These are phyloP conservation scores for Entomortierella parvispora DNA, from an alignment of 192 early-diverging fungal genomes.

Conservation along the genomic window DNA sequence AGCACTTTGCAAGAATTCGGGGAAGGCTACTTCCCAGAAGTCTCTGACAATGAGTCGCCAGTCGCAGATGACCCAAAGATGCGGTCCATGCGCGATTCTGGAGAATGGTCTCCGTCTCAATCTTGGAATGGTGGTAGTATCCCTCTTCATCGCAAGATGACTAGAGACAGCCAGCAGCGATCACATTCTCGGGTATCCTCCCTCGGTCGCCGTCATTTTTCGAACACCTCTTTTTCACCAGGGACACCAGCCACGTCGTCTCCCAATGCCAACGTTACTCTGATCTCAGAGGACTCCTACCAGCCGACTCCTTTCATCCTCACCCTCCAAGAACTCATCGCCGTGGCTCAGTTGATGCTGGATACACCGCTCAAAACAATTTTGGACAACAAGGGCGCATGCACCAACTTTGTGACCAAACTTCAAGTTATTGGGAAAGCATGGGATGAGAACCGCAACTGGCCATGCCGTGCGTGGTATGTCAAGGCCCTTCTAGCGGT, in stretches of 20 bases:
- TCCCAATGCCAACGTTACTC: conserved; percentile 52
- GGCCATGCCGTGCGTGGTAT: conserved; percentile 69
- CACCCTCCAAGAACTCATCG: conserved; percentile 73
- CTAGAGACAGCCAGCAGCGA: conserved; percentile 38
- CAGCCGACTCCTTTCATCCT: conserved; percentile 66
- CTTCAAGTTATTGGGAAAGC: conserved; percentile 68
- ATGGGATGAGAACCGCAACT: conserved; percentile 73
- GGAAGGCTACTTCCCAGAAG: conserved; percentile 47
- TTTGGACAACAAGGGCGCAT: conserved; percentile 69
- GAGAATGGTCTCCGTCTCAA: conserved; percentile 47
- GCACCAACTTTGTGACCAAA: conserved; percentile 65
- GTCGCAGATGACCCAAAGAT: conserved; percentile 27
- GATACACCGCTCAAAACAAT: conserved; percentile 69
- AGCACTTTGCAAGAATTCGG: conserved; percentile 25
- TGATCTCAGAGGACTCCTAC: conserved; percentile 62
- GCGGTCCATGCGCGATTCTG: conserved; percentile 40
- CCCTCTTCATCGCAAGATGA: conserved; percentile 44
- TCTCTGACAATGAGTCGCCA: conserved; percentile 38
- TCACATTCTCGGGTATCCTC: conserved; percentile 43
- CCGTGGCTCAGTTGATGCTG: conserved; percentile 75
- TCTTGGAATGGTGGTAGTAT: conserved; percentile 53
- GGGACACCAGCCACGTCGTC: conserved; percentile 26
- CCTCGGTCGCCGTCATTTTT: conserved; percentile 28
- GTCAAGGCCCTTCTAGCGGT: conserved; percentile 77
- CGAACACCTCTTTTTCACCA: conserved; percentile 21